Percentiles rank a stretch among this genome's conserved stretches.
Conservation (phyloP, 441 rosid genomes). For the Dalechampia spathulata region DNA sequence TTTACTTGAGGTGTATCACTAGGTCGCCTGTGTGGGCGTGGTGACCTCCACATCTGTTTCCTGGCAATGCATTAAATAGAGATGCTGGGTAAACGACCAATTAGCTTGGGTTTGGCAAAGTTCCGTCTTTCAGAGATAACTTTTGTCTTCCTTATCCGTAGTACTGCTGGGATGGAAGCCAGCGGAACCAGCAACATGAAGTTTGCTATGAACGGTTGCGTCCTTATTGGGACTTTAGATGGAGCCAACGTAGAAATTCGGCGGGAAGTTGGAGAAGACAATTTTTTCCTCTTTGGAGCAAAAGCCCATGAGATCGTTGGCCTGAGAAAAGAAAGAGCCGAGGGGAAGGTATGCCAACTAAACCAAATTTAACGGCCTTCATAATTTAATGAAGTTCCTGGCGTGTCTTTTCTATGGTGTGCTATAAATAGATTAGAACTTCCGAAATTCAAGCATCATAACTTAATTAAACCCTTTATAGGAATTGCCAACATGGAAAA, state of each 20-base stretch:
- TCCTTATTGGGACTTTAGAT: constrained; percentile 88
- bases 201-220: constrained; percentile 94
- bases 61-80: neutral
- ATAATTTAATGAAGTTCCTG: neutral
- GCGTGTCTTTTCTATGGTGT: too few species aligned
- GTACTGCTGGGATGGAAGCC: constrained; percentile 99
- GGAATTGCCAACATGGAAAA: neutral
- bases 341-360: constrained; percentile 57
- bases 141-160: constrained; percentile 17
- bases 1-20: too few species aligned
- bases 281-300: constrained; percentile 94
- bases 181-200: constrained; percentile 99
- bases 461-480: neutral
- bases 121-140: neutral
- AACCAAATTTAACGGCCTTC: neutral
- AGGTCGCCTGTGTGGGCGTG: neutral
- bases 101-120: neutral
- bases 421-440: neutral
- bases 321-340: constrained; percentile 80
- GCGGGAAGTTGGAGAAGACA: constrained; percentile 89
- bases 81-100: neutral
- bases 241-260: constrained; percentile 97
- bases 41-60: neutral
- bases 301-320: constrained; percentile 71
- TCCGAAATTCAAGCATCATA: neutral